Evolutionary conservation across 805 yeast species (phyloP).

Genomic region (Novakomyces olei): DNA sequence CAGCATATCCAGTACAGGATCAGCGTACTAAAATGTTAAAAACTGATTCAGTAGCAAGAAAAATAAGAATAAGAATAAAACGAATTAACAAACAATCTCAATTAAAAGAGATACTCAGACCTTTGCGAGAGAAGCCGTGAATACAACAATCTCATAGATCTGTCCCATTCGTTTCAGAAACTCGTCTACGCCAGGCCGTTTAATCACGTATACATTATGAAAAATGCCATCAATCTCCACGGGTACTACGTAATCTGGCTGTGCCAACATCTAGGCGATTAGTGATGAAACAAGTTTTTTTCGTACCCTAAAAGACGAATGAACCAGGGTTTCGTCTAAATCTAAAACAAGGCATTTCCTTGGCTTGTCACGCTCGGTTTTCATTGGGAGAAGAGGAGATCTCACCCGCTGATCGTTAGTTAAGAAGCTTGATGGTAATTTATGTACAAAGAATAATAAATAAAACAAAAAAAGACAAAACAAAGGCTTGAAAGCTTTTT

Average conservation of each 20-base stretch:
- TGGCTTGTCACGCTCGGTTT: no score
- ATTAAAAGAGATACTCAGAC: background rate
- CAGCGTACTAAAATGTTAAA: constrained; percentile 69
- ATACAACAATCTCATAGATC: constrained; percentile 82
- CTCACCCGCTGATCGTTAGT: no score
- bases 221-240: constrained; percentile 85
- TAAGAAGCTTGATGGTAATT: no score
- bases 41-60: no score
- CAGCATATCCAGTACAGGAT: constrained; percentile 73
- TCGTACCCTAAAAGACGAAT: constrained; percentile 85
- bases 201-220: constrained; percentile 88
- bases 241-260: constrained; percentile 92
- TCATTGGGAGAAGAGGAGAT: no score
- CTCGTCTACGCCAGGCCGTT: constrained; percentile 95
- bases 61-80: no score
- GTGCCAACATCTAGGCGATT: no score
- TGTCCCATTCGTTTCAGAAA: constrained; percentile 66
- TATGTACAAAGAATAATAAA: no score
- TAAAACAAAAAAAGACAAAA: no score
- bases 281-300: no score
- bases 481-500: no score
- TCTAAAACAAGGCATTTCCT: constrained; percentile 84
- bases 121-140: constrained; percentile 86
- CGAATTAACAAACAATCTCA: no score
- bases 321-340: constrained; percentile 89